Base-by-base conservation (phyloP, 2,329 filamentous ascomycete species). In the Arthroderma sp. region DNA sequence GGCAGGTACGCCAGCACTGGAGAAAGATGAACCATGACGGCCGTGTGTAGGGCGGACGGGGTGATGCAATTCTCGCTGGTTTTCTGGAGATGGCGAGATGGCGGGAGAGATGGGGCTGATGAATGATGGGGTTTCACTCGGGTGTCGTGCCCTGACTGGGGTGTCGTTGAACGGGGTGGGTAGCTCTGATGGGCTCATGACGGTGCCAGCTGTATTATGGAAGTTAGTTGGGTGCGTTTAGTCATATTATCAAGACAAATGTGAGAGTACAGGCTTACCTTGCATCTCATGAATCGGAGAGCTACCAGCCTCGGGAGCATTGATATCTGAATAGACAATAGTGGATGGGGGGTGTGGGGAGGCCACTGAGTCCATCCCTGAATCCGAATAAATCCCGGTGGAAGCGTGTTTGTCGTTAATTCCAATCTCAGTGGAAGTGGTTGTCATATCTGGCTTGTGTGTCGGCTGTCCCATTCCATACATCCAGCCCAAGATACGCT, bases 401-500 rank as follows among this genome's bases (percentile, higher is more conserved):
- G 61, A 59, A 17, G 56, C 49, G 35, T 59, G 58, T 41, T 63
- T 63, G 9, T 62, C 59, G 11, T 58, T 56, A 25, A 59, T 56
- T n/a, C 59, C 61, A 38, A 58, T 53, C 19, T 62, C 59, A 5
- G 60, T 62, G 6, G 60, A 57, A 8, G 60, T 38, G 64, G 66
- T 39, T 60, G 66, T 49, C 61, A 54, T 57, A 59, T 25, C 61
- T 17, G 67, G 31, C 17, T 54, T 54, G 37, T 54, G 51, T n/a
- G 31, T 37, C 17, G 31, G 56, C 11, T 49, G 31, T 21, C 55
- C 56, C 51, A 60, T 75, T 7, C 73, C 74, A 57, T 72, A 73
- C 58, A 82, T 74, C 81, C 81, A 83, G 1, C 72, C 74, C 9
- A 75, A 65, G 62, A 83, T 77, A 37, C 75, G 74, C 56, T 72